phyloP scores from a whole-genome alignment of 78 protist species.

The Anaeramoeba flamelloides region DNA sequence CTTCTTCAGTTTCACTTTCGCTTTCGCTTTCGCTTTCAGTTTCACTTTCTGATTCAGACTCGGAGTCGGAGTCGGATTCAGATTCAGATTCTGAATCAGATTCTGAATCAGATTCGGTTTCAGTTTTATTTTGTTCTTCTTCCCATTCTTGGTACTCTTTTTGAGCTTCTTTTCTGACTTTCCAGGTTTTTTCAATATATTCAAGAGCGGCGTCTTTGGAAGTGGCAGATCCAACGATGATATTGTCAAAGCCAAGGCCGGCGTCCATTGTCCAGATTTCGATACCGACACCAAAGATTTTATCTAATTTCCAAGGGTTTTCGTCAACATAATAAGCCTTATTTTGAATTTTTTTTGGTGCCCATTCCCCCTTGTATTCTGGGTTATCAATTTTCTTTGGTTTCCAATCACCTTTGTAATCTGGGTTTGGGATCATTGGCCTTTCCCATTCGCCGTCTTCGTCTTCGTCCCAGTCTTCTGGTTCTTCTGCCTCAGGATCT shows the following conservation, averaged over 20 bases:
- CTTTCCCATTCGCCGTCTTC: slow-evolving; percentile 38
- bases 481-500: slow-evolving; percentile 19
- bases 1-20: neutral
- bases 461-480: slow-evolving; percentile 41
- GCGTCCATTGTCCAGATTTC: slow-evolving; percentile 10
- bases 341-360: neutral
- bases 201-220: neutral
- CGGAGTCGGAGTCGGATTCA: slow-evolving; percentile 3
- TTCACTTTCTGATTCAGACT: neutral
- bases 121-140: neutral
- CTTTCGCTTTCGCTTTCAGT: neutral
- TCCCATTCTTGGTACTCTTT: neutral
- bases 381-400: slow-evolving; percentile 5
- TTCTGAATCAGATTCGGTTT: neutral
- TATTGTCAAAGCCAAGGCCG: neutral
- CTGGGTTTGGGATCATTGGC: slow-evolving; percentile 22
- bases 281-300: neutral
- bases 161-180: neutral
- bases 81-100: neutral
- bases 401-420: slow-evolving; percentile 6
- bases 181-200: neutral
- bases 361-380: slow-evolving; percentile 3
- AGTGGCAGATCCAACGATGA: slow-evolving; percentile 3
- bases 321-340: slow-evolving; percentile 1
- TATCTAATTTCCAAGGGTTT: neutral